Percentiles rank a stretch among this genome's conserved stretches.
Conservation (phyloP, 2,329 filamentous ascomycete species). For the Stagonosporopsis cucurbitacearum region DNA sequence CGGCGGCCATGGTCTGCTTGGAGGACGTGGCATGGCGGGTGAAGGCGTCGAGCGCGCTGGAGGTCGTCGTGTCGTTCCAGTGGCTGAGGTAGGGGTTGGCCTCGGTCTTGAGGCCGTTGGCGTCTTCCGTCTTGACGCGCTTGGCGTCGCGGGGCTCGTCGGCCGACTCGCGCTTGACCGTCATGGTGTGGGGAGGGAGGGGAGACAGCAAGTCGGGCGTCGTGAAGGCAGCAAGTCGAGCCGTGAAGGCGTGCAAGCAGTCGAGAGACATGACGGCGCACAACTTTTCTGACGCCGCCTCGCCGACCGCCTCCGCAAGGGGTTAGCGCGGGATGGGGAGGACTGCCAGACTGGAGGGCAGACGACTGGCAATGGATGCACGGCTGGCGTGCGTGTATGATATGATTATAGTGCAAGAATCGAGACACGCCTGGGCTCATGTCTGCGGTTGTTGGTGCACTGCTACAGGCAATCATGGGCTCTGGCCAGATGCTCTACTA, state of each 20-base stretch:
- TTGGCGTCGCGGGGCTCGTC: slow-evolving; percentile 59
- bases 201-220: neutral
- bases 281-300: slow-evolving; percentile 10
- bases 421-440: no score
- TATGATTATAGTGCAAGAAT: no score
- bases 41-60: slow-evolving; percentile 65
- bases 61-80: slow-evolving; percentile 69
- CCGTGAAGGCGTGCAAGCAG: neutral
- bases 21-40: slow-evolving; percentile 82
- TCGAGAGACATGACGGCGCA: no score
- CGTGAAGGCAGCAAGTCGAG: neutral
- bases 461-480: no score
- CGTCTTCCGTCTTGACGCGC: slow-evolving; percentile 53
- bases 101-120: slow-evolving; percentile 45
- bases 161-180: slow-evolving; percentile 61
- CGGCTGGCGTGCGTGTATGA: no score
- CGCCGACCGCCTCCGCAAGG: neutral
- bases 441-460: no score
- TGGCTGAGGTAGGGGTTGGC: slow-evolving; percentile 92
- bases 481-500: no score
- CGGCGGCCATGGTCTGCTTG: slow-evolving; percentile 72
- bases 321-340: no score
- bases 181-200: slow-evolving; percentile 52
- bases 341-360: no score
- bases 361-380: no score